phyloP scores from a whole-genome alignment of 2,329 filamentous ascomycete genomes.

The Mariannaea sp. region DNA sequence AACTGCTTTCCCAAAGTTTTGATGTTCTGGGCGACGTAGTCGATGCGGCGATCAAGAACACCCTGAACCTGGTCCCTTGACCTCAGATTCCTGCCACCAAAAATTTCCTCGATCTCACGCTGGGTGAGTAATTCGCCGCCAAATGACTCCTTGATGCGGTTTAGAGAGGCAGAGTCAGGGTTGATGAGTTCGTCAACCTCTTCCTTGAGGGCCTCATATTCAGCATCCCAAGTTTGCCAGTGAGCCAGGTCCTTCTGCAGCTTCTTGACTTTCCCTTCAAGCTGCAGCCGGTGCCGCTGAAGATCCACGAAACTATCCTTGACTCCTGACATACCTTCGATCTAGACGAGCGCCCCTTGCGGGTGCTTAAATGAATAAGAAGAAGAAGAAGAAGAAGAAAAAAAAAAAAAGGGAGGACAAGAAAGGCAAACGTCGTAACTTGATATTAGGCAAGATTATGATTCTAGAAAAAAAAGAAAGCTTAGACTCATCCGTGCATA shows the following conservation, averaged over 20 bases:
- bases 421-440: neutral
- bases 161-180: constrained; percentile 55
- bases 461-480: constrained; percentile 16
- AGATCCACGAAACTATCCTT: constrained; percentile 66
- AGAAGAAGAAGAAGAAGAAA: constrained; percentile 19
- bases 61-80: constrained; percentile 59
- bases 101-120: constrained; percentile 58
- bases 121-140: constrained; percentile 66
- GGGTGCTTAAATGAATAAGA: constrained; percentile 9
- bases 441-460: constrained; percentile 13
- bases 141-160: constrained; percentile 61
- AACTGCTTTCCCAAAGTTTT: constrained; percentile 75
- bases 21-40: constrained; percentile 88
- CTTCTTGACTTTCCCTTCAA: constrained; percentile 74
- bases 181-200: constrained; percentile 67
- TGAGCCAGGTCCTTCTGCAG: constrained; percentile 78
- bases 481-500: neutral
- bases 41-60: constrained; percentile 71
- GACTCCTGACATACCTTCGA: constrained; percentile 45
- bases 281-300: constrained; percentile 73
- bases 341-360: constrained; percentile 1
- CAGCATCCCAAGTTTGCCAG: constrained; percentile 89
- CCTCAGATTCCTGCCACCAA: constrained; percentile 39
- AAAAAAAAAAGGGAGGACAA: neutral
- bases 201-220: constrained; percentile 88